A percentile compares a stretch with the other conserved stretches of the same genome.
Evolutionary conservation across 2,329 filamentous ascomycete species (phyloP).

Genomic region (Aspergillus ruber): DNA sequence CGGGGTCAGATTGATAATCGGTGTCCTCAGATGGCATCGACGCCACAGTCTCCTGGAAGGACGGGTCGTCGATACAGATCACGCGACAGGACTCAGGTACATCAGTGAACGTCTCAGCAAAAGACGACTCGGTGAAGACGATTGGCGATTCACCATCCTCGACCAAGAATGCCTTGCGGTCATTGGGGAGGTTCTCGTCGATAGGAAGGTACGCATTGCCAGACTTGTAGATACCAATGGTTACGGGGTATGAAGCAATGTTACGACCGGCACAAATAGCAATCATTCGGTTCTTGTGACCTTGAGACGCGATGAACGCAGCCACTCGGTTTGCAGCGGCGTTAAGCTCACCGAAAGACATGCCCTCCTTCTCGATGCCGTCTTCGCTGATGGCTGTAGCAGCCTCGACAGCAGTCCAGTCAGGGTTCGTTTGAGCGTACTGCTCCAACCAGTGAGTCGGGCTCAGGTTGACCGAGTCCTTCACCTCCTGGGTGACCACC

Average conservation of each 20-base stretch:
- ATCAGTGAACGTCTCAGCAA: slow-evolving; percentile 33
- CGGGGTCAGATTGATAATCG: slow-evolving; percentile 29
- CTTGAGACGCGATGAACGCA: slow-evolving; percentile 15
- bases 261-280: slow-evolving; percentile 80
- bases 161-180: slow-evolving; percentile 72
- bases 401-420: slow-evolving; percentile 26
- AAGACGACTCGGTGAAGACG: slow-evolving; percentile 53
- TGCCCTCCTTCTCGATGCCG: slow-evolving; percentile 15
- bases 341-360: slow-evolving; percentile 21
- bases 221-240: slow-evolving; percentile 74
- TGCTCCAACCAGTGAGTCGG: slow-evolving; percentile 25
- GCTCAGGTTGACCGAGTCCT: slow-evolving; percentile 11
- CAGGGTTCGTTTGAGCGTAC: slow-evolving; percentile 18
- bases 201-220: slow-evolving; percentile 77
- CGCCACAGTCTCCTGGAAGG: slow-evolving; percentile 30
- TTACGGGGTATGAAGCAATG: slow-evolving; percentile 74
- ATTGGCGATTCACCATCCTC: slow-evolving; percentile 62
- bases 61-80: slow-evolving; percentile 39
- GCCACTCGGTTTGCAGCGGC: slow-evolving; percentile 18
- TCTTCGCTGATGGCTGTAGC: slow-evolving; percentile 14
- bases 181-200: slow-evolving; percentile 64
- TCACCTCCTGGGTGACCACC: slow-evolving; percentile 11
- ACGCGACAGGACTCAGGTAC: slow-evolving; percentile 36
- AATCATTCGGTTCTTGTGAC: slow-evolving; percentile 53
- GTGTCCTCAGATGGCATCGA: slow-evolving; percentile 29